Percentiles rank a stretch among this genome's conserved stretches.
phyloP scores from a whole-genome alignment of 495 filamentous ascomycete species.

The Podospora bellae-mahoneyi region DNA sequence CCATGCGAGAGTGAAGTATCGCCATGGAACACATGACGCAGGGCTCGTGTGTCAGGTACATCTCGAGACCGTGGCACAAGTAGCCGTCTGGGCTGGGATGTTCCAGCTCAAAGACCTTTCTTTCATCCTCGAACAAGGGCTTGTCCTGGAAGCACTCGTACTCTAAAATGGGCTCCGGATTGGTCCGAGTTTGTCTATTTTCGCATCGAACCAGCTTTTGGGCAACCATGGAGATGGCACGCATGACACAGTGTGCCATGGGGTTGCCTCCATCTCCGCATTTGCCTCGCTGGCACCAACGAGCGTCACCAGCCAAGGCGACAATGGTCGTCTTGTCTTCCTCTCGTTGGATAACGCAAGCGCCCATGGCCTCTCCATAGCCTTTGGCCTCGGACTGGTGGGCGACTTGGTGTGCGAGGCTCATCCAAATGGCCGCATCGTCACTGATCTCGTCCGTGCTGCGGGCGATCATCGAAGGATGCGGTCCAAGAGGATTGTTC shows the following conservation, averaged over 20 bases:
- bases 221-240: slow-evolving; percentile 84
- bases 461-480: slow-evolving; percentile 58
- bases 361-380: slow-evolving; percentile 68
- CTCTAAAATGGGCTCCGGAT: slow-evolving; percentile 33
- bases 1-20: slow-evolving; percentile 84
- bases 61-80: slow-evolving; percentile 83
- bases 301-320: slow-evolving; percentile 73
- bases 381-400: slow-evolving; percentile 51
- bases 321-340: slow-evolving; percentile 50
- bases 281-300: slow-evolving; percentile 56
- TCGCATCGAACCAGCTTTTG: slow-evolving; percentile 57
- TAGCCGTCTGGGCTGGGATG: slow-evolving; percentile 68
- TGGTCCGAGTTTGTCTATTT: slow-evolving; percentile 27
- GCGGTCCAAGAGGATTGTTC: slow-evolving; percentile 71
- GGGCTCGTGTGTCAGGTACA: slow-evolving; percentile 91
- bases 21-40: slow-evolving; percentile 97
- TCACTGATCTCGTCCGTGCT: slow-evolving; percentile 55
- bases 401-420: slow-evolving; percentile 63
- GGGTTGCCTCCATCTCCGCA: slow-evolving; percentile 57
- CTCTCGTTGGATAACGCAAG: slow-evolving; percentile 69
- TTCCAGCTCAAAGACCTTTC: slow-evolving; percentile 40
- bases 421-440: slow-evolving; percentile 60
- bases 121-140: slow-evolving; percentile 41
- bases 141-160: slow-evolving; percentile 48
- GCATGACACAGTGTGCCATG: slow-evolving; percentile 77